Evolutionary conservation across 202 grass and related monocot genomes (phyloP), one percentile per base, ranked within the genome.

Genomic region (Musa balbisiana): DNA sequence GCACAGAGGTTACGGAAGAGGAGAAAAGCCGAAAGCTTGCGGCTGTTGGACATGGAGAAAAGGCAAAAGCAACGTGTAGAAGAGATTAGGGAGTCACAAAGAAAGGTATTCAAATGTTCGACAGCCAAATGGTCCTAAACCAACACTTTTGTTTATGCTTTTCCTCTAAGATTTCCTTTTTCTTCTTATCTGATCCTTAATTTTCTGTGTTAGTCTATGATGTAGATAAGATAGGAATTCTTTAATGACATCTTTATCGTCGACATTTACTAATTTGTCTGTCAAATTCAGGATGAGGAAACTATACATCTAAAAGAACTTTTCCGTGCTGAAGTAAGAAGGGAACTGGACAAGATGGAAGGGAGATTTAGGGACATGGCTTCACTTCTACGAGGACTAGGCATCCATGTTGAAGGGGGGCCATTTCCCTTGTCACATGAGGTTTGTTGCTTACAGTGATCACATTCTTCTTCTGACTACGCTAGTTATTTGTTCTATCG

Each of bases 21-120:
- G 82, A 92, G 81, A 74, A 95, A 87, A 51, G 91, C 95, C 59
- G 85, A 92, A 82, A 82, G 76, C 73, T 67, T 81, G 71, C 87
- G 95, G 62, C 15, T 90, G 74, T 75, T 94, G 11, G 85, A 94
- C 75, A 90, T 99, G 89, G 83, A 90, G 82, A 99, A 82, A 82
- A 92, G 91, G 74, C 95, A 99, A 78, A 99, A 99, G 72, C 95
- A 94, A 88, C 86, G 95, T 64, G 17, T 99, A 52, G 85, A 99
- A 78, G 91, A 99, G 84, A 80, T 99, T 67, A 91, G 91, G 58
- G 88, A 99, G 80, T 89, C 87, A 62, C 88, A 95, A 73, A 87
- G 78, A 83, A 95, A 99, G 91, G 95, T 99, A 27, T 80, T 53
- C 27, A 52, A 59, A 9, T 55, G n/a, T 51, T 82, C 1, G 67